Evolutionary conservation across 2,329 filamentous ascomycete genomes (phyloP), one percentile per base, ranked within the genome.

Genomic region (Talaromyces sp.): DNA sequence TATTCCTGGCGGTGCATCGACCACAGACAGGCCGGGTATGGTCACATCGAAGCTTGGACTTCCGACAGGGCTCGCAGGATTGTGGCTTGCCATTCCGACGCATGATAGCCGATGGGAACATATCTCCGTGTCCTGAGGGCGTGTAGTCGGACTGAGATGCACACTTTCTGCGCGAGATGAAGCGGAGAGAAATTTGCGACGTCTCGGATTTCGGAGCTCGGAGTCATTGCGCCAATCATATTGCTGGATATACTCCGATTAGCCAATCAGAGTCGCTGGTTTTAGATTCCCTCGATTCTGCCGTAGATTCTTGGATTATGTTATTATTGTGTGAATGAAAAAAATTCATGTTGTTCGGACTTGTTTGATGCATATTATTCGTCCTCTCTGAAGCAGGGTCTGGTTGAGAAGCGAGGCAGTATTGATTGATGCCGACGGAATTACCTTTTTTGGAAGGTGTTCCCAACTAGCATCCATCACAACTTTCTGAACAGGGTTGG

Each of bases 41-140:
- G 54, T 75, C 73, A 62, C 74, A 76, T 59, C 70, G 71, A 47
- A 75, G 66, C 61, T 76, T 76, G 14, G 73, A 71, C 61, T 73
- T 74, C 47, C 74, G 71, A 61, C 74, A 76, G 18, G 74, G 73
- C 61, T 76, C 73, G 57, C 74, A 76, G 9, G 73, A 75, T 56
- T 75, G 72, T 16, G 72, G 65, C 27, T 72, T 68, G 31, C 74
- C 73, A 68, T 76, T 76, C 50, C 70, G 72, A 51, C 74, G 73
- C 16, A 70, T 73, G 51, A 54, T 63, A 16, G 61, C 51, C n/a
- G 57, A 50, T 53, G 50, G 30, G 50, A 53, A 53, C 50, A 53
- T 53, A 18, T 10, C 44, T 47, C n/a, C 27, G 23, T 47, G 7
- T 47, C 3, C 8, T 23, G 44, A 47, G 18, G 23, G 23, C 23